A percentile compares a stretch with the other conserved stretches of the same genome.
These are phyloP conservation scores for Metschnikowia henanensis DNA, from an alignment of 805 yeast genomes.

Conservation along the genomic window DNA sequence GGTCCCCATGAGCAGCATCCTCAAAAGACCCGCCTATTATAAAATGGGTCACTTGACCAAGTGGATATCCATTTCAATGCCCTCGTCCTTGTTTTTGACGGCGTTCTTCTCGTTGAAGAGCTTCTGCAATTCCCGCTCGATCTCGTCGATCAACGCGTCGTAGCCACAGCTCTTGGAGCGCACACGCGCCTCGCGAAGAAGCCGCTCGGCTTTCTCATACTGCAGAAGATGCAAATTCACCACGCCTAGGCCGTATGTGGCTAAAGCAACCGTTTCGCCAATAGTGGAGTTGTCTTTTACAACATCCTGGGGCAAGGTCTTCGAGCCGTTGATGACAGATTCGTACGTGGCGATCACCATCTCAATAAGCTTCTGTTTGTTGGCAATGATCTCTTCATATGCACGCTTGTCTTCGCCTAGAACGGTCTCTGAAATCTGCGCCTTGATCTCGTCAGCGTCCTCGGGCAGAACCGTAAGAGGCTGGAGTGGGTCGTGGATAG, in stretches of 20 bases:
- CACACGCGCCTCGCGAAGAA: constrained; percentile 66
- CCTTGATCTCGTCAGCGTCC: constrained; percentile 14
- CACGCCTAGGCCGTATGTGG: constrained; percentile 86
- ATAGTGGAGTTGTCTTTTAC: constrained; percentile 28
- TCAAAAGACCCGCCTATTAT: too few species aligned
- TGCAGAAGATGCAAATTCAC: constrained; percentile 61
- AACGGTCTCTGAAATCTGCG: constrained; percentile 12
- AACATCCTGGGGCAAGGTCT: constrained; percentile 28
- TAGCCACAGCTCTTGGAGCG: constrained; percentile 69
- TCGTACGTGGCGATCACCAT: constrained; percentile 36
- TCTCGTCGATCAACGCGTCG: constrained; percentile 58
- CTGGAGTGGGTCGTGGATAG: constrained; percentile 19
- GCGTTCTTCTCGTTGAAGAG: constrained; percentile 38
- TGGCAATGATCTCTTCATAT: constrained; percentile 20
- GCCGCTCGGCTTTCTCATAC: constrained; percentile 55
- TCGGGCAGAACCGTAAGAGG: constrained; percentile 11
- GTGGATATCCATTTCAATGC: constrained; percentile 28
- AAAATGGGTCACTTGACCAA: constrained; percentile 8
- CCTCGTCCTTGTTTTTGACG: constrained; percentile 10
- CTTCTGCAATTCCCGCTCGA: constrained; percentile 65
- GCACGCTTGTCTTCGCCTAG: constrained; percentile 29
- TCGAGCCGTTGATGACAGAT: constrained; percentile 35
- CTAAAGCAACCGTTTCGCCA: constrained; percentile 71
- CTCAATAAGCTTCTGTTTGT: constrained; percentile 27
- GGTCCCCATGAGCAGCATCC: too few species aligned